These are phyloP conservation scores for Pleurotus citrinopileatus DNA, from an alignment of 768 basidiomycete species.

Conservation along the genomic window DNA sequence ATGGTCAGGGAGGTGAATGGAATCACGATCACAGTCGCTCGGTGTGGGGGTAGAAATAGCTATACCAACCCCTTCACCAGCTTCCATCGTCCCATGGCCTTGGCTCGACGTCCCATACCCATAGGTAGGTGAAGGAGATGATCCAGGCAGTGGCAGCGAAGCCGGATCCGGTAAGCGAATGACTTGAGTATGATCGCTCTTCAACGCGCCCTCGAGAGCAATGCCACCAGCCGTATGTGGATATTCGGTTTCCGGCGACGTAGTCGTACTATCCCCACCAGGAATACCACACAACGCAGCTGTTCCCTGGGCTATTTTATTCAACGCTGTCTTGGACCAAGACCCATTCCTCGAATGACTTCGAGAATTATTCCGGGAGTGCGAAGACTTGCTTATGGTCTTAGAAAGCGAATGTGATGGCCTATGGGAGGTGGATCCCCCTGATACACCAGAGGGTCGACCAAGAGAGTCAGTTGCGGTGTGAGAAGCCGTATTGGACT, in stretches of 20 bases:
- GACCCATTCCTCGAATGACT: conserved; percentile 42
- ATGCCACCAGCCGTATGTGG: conserved; percentile 12
- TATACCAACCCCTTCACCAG: conserved; percentile 27
- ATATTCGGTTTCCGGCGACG: conserved; percentile 13
- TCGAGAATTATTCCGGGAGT: conserved; percentile 21
- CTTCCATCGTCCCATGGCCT: conserved; percentile 4
- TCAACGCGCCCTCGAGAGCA: conserved; percentile 38
- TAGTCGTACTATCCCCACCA: conserved; percentile 9
- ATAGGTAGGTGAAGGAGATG: conserved; percentile 18
- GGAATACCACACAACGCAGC: conserved; percentile 24
- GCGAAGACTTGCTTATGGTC: conserved; percentile 30
- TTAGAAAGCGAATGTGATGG: conserved; percentile 36
- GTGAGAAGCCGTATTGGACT: conserved; percentile 16
- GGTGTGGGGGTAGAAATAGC: conserved; percentile 34
- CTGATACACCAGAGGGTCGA: conserved; percentile 2
- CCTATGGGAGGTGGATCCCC: conserved; percentile 24
- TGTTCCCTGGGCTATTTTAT: conserved; percentile 34
- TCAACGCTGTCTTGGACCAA: conserved; percentile 37
- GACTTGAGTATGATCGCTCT: conserved; percentile 35
- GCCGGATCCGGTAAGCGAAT: conserved; percentile 44
- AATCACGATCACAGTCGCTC: conserved; percentile 24
- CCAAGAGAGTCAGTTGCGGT: conserved; percentile 2
- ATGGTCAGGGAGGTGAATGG: conserved; percentile 37
- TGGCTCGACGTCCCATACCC: conserved; percentile 11
- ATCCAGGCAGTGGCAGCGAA: conserved; percentile 13